phyloP scores from a whole-genome alignment of 805 yeast species.

The Scheffersomyces ergatensis region DNA sequence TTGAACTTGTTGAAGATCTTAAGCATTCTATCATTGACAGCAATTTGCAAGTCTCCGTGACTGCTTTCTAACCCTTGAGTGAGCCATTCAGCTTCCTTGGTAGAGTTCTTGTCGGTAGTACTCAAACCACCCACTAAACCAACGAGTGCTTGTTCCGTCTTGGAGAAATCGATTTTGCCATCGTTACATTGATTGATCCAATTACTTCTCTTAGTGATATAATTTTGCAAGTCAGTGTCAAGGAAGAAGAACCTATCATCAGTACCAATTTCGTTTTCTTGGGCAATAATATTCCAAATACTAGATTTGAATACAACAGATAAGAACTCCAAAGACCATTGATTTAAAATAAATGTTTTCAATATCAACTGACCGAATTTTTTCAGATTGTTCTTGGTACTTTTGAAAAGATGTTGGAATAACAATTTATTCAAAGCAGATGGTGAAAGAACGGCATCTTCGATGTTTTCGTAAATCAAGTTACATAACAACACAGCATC shows the following conservation, averaged over 20 bases:
- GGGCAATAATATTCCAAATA: slow-evolving; percentile 30
- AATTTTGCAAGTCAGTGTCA: slow-evolving; percentile 26
- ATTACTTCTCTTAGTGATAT: slow-evolving; percentile 35
- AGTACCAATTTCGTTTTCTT: slow-evolving; percentile 18
- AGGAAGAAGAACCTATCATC: slow-evolving; percentile 31
- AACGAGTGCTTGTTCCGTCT: slow-evolving; percentile 58
- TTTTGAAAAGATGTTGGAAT: slow-evolving; percentile 39
- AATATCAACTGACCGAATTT: slow-evolving; percentile 55
- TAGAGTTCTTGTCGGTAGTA: slow-evolving; percentile 49
- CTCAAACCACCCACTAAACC: slow-evolving; percentile 49
- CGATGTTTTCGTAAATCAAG: slow-evolving; percentile 12
- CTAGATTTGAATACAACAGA: slow-evolving; percentile 50
- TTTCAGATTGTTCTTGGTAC: slow-evolving; percentile 42
- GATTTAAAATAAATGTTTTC: slow-evolving; percentile 64
- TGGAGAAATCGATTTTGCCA: slow-evolving; percentile 49
- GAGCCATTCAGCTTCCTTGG: slow-evolving; percentile 59
- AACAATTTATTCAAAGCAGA: slow-evolving; percentile 20
- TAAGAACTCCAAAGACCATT: slow-evolving; percentile 44
- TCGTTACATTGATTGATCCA: slow-evolving; percentile 43
- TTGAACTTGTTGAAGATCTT: slow-evolving; percentile 55
- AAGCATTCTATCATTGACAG: slow-evolving; percentile 51
- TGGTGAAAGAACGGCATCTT: slow-evolving; percentile 23
- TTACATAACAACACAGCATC: slow-evolving; percentile 43
- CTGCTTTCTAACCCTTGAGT: slow-evolving; percentile 45
- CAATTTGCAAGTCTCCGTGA: slow-evolving; percentile 35